Base-by-base conservation (phyloP, 208 protist species). In the Leishmania arabica region DNA sequence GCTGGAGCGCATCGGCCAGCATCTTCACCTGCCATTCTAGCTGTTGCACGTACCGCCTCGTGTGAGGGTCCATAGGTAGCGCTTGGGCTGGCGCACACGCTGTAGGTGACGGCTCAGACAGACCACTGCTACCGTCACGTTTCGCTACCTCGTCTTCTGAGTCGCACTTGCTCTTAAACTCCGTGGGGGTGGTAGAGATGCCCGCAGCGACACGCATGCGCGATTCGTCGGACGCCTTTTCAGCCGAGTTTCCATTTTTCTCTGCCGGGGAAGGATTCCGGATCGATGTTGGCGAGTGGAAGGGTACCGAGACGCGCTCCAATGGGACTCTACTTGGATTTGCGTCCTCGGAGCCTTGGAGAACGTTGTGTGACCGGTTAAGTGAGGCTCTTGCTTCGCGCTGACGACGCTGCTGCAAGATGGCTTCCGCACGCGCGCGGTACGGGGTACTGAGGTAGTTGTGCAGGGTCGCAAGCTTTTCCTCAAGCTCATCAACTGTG, bases 391-490 rank as follows among this genome's bases (percentile, higher is more conserved):
- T 34, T 79, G 34, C 62, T 49, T 85, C 82, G 13, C 82, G 82
- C 15, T 60, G 77, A 15, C 82, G 77, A 9, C 77, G 82, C 45
- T 77, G 77, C 64, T 76, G 77, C 49, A 85, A 66, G 47, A 85
- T 82, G 69, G 56, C 40, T 21, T 81, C 65, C 17, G 82, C 82
- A 60, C 77, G 82, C 34, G 53, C 24, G 2, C 82, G 82, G 70
- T 85, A 85, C 31, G 82, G 77, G 34, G 82, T 82, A 51, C 82
- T 85, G 62, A 85, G 71, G 77, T 82, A 85, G 77, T 85, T 73
- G 77, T 85, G 82, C 75, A 85, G 65, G 21, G 71, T 65, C 24
- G 45, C 19, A 37, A 85, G 71, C 72, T 85, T 85, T 19, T 75
- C 77, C 49, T 85, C 72, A 21, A 85, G 65, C 45, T 85, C 77